Conservation (phyloP, 2,329 filamentous ascomycete genomes). For the Hypoxylon sp. region DNA sequence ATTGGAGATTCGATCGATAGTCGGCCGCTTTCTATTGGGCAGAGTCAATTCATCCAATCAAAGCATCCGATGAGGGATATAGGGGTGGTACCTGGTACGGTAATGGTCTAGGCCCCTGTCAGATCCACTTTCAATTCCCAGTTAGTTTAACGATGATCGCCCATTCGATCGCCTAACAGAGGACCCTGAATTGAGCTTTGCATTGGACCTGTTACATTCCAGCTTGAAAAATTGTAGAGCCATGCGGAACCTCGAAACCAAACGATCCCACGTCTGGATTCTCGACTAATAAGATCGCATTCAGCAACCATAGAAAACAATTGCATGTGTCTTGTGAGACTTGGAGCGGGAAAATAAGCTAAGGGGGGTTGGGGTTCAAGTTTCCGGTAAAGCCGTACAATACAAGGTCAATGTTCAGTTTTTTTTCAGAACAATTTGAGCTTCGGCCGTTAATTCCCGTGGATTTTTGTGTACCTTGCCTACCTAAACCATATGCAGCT, state of each 20-base stretch:
- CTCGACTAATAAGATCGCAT: conserved; percentile 20
- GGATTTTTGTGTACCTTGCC: too few species aligned
- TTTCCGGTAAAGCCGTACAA: conserved; percentile 3
- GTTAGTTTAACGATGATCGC: conserved; percentile 19
- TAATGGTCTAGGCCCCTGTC: conserved; percentile 5
- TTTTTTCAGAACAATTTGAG: too few species aligned
- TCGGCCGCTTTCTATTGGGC: not conserved
- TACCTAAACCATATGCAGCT: too few species aligned
- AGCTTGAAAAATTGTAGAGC: conserved; percentile 4
- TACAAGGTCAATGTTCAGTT: conserved; percentile 1
- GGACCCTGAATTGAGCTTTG: conserved; percentile 25
- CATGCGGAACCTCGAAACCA: not conserved
- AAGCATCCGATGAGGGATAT: conserved; percentile 2
- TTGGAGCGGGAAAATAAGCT: too few species aligned
- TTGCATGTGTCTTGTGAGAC: conserved; percentile 6
- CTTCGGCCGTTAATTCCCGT: conserved; percentile 17
- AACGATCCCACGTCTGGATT: not conserved
- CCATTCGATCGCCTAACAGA: conserved; percentile 22
- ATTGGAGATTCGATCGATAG: conserved; percentile 15
- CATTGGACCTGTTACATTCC: conserved; percentile 17
- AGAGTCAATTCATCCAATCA: conserved; percentile 16
- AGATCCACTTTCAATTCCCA: conserved; percentile 22
- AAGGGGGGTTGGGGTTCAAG: too few species aligned
- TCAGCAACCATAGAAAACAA: conserved; percentile 12
- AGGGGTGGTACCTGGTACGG: conserved; percentile 22